phyloP scores from a whole-genome alignment of 1,139 yeast genomes.

The Lodderomyces margitis region DNA sequence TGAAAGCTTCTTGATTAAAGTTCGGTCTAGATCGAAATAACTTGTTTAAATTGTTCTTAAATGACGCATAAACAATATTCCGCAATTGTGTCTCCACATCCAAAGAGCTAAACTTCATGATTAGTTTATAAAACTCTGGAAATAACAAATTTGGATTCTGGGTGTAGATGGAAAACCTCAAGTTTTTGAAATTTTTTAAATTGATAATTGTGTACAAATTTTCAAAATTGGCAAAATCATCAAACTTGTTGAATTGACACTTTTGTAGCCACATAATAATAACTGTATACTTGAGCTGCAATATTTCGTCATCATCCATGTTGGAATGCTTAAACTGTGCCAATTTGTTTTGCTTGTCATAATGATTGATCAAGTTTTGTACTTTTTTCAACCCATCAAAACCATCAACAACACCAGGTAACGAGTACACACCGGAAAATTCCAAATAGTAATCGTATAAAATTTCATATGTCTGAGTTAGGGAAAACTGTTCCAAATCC shows the following conservation, averaged over 20 bases:
- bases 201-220: conserved; percentile 17
- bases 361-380: conserved; percentile 6
- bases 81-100: neutral
- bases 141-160: conserved; percentile 26
- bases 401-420: neutral
- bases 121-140: conserved; percentile 23
- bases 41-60: conserved; percentile 7
- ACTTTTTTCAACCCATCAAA: conserved; percentile 4
- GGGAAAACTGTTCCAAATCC: neutral
- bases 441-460: conserved; percentile 13
- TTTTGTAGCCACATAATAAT: conserved; percentile 19
- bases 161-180: conserved; percentile 19
- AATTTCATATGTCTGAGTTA: conserved; percentile 6
- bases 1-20: conserved; percentile 1
- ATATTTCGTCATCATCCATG: conserved; percentile 1
- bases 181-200: conserved; percentile 12
- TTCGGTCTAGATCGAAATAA: conserved; percentile 5
- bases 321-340: neutral
- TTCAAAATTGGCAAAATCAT: conserved; percentile 22
- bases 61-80: conserved; percentile 7
- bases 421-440: conserved; percentile 4
- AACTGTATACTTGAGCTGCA: conserved; percentile 10
- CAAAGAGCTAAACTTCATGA: neutral
- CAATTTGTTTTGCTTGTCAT: neutral
- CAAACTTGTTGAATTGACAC: conserved; percentile 17